Conservation (phyloP, 2,329 filamentous ascomycete genomes). For the Zasmidium angulare region DNA sequence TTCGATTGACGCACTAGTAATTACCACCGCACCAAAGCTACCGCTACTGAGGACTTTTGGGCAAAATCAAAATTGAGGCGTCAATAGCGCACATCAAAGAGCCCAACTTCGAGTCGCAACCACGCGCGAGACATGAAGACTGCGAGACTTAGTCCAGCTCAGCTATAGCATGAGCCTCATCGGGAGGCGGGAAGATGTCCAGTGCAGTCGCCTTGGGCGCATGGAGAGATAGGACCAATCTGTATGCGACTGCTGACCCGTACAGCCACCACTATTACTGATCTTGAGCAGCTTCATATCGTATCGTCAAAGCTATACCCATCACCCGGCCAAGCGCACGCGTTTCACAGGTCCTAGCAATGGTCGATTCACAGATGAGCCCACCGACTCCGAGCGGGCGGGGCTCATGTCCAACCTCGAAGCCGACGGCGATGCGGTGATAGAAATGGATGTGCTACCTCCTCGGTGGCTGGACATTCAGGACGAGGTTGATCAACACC, state of each 20-base stretch:
- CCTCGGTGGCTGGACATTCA: slow-evolving; percentile 94
- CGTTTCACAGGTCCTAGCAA: slow-evolving; percentile 54
- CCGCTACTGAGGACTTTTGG: neutral
- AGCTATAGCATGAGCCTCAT: neutral
- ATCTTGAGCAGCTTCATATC: slow-evolving; percentile 76
- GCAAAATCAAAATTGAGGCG: neutral
- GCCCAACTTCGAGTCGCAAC: neutral
- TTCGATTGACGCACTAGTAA: neutral
- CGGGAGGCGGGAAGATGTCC: slow-evolving; percentile 17
- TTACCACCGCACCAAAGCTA: neutral
- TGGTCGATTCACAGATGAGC: slow-evolving; percentile 48
- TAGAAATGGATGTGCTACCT: slow-evolving; percentile 96
- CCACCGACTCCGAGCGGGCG: slow-evolving; percentile 57
- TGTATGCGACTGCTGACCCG: slow-evolving; percentile 58
- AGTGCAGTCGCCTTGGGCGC: slow-evolving; percentile 39
- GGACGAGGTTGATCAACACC: slow-evolving; percentile 83
- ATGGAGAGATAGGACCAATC: slow-evolving; percentile 98
- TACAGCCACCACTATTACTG: neutral
- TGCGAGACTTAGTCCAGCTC: neutral
- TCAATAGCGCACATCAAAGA: neutral
- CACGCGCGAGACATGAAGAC: neutral
- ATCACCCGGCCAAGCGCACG: slow-evolving; percentile 81
- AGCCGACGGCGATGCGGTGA: slow-evolving; percentile 85
- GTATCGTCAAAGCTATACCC: slow-evolving; percentile 96
- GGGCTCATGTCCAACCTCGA: slow-evolving; percentile 76